Base-by-base conservation (phyloP, 1,139 yeast species). In the Candida dubliniensis region DNA sequence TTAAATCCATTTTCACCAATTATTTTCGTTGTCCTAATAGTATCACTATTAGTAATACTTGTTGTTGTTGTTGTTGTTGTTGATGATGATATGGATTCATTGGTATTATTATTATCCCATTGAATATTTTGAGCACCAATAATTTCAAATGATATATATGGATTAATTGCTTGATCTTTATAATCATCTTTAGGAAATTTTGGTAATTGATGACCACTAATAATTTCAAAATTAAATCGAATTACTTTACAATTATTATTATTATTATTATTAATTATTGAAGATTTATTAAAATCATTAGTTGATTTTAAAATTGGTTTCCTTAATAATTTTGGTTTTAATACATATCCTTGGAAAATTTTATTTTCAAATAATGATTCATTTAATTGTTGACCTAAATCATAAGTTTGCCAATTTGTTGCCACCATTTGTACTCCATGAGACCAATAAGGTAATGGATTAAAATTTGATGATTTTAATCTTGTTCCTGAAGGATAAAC, bases 361-460 rank as follows among this genome's bases (percentile, higher is more conserved):
- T 78, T 77, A 3, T 75, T 69, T 38, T 79, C 72, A 62, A 93
- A 93, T 73, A 91, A 69, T 0, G 97, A 88, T 53, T 87, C 87
- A 60, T 90, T 91, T n/a, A 93, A 59, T 57, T 89, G 96, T 60
- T 90, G 93, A 0, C 97, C 97, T 18, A 81, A 51, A 58, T 93
- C 99, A 60, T 81, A 85, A 0, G 96, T 86, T 63, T 93, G 99
- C 98, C 98, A 95, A 59, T 93, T 93, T 1, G 96, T 83, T 0
- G 99, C 98, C 3, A 88, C 98, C 90, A 95, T 80, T 59, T 93
- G 99, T 4, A 78, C 84, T 0, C 99, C 99, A 42, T 77, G 71
- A 39, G 74, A 72, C 99, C 99, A 93, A 57, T 80, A 89, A 0
- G 65, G 66, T 4, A 87, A 67, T 0, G 99, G 98, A 36, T 76